Conservation (phyloP, 2,329 filamentous ascomycete species). For the Mariannaea sp. region DNA sequence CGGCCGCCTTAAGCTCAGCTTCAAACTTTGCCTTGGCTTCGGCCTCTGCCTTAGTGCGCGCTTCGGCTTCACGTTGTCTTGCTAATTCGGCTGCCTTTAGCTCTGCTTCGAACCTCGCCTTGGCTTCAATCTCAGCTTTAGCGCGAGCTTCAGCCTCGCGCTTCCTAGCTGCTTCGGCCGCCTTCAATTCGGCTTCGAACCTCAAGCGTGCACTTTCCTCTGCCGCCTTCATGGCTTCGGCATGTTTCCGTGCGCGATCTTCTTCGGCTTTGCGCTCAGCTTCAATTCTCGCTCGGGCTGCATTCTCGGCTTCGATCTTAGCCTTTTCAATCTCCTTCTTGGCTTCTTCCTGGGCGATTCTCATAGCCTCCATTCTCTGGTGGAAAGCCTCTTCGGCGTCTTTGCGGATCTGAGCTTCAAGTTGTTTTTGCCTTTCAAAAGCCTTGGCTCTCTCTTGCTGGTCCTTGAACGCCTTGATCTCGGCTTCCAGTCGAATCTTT, state of each 20-base stretch:
- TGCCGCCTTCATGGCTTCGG: constrained; percentile 50
- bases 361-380: constrained; percentile 36
- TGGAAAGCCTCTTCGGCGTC: constrained; percentile 52
- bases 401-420: constrained; percentile 51
- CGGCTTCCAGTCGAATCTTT: constrained; percentile 64
- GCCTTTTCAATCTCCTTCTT: constrained; percentile 45
- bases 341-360: constrained; percentile 22
- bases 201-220: constrained; percentile 42
- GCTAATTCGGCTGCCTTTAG: constrained; percentile 50
- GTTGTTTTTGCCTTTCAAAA: constrained; percentile 49
- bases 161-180: constrained; percentile 45
- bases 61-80: constrained; percentile 54
- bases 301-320: constrained; percentile 45
- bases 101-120: constrained; percentile 54
- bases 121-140: constrained; percentile 50
- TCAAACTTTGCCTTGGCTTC: constrained; percentile 56
- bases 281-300: constrained; percentile 51
- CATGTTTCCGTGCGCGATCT: constrained; percentile 46
- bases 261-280: constrained; percentile 23
- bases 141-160: constrained; percentile 48
- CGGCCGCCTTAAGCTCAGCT: constrained; percentile 50
- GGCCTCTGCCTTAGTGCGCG: constrained; percentile 49
- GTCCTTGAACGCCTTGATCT: constrained; percentile 57
- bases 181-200: constrained; percentile 46
- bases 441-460: constrained; percentile 53